Conservation (phyloP, 305 asterid genomes). For the Fraxinus sp. region DNA sequence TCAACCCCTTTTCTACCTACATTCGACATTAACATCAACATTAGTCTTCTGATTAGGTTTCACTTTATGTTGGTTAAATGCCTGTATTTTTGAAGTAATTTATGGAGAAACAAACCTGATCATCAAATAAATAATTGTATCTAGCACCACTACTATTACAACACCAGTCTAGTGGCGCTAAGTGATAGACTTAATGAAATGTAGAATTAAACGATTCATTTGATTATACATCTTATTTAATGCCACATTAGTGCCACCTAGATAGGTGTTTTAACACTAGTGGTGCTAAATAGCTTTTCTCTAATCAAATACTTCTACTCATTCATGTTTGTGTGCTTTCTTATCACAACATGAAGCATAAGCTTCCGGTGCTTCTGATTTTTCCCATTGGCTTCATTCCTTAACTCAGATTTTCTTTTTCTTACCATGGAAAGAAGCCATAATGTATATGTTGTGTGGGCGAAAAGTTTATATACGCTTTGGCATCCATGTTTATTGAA, state of each 20-base stretch:
- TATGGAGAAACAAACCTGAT: background rate
- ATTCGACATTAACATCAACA: background rate
- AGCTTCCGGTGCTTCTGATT: background rate
- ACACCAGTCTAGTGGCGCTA: background rate
- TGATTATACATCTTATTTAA: background rate
- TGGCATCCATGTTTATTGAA: background rate
- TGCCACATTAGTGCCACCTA: background rate
- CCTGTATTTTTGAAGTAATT: background rate
- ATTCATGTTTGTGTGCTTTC: background rate
- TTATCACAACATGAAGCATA: background rate
- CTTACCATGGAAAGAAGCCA: background rate
- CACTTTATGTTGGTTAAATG: background rate
- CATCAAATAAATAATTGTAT: background rate
- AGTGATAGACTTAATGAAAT: background rate
- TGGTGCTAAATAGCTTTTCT: background rate
- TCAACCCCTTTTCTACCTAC: background rate
- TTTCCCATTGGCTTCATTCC: background rate
- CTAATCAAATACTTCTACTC: background rate
- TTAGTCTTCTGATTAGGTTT: background rate
- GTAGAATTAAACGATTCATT: background rate
- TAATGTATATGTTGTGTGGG: background rate
- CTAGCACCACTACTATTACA: background rate
- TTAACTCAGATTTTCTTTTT: background rate
- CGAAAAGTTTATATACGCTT: background rate
- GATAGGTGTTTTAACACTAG: background rate